phyloP scores from a whole-genome alignment of 1,284 basidiomycete genomes.

The Leucocoprinus gongylophorus region DNA sequence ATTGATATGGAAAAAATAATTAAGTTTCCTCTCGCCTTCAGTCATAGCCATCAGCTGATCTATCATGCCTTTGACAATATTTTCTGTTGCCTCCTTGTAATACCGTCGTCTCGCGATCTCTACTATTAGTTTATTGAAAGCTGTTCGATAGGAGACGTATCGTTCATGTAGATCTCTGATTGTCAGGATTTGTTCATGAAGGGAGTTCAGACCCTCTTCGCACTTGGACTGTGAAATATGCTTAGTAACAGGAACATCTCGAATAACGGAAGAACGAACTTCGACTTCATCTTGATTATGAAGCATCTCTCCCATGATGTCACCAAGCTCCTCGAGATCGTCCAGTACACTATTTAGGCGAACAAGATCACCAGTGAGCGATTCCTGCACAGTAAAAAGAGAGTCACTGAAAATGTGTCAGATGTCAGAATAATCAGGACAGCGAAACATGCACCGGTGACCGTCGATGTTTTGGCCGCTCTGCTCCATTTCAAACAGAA shows the following conservation, averaged over 20 bases:
- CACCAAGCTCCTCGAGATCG: slow-evolving; percentile 66
- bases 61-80: slow-evolving; percentile 59
- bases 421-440: not conserved
- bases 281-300: slow-evolving; percentile 58
- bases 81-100: slow-evolving; percentile 57
- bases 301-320: slow-evolving; percentile 73
- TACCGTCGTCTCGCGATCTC: slow-evolving; percentile 64
- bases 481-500: slow-evolving; percentile 64
- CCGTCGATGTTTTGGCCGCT: slow-evolving; percentile 43
- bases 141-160: slow-evolving; percentile 58
- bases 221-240: slow-evolving; percentile 38
- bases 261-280: slow-evolving; percentile 30
- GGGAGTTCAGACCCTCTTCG: slow-evolving; percentile 42
- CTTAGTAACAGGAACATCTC: not conserved
- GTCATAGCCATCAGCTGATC: slow-evolving; percentile 53
- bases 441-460: slow-evolving; percentile 42
- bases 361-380: slow-evolving; percentile 40
- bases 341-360: slow-evolving; percentile 44
- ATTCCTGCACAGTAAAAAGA: slow-evolving; percentile 38
- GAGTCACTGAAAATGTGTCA: slow-evolving; percentile 36
- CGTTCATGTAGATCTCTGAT: slow-evolving; percentile 57
- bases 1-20: not conserved
- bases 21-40: slow-evolving; percentile 41
- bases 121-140: slow-evolving; percentile 63
- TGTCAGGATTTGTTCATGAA: slow-evolving; percentile 54